A percentile compares a stretch with the other conserved stretches of the same genome.
Evolutionary conservation across 345 rosid species (phyloP).

Genomic region (Anacardium occidentale): DNA sequence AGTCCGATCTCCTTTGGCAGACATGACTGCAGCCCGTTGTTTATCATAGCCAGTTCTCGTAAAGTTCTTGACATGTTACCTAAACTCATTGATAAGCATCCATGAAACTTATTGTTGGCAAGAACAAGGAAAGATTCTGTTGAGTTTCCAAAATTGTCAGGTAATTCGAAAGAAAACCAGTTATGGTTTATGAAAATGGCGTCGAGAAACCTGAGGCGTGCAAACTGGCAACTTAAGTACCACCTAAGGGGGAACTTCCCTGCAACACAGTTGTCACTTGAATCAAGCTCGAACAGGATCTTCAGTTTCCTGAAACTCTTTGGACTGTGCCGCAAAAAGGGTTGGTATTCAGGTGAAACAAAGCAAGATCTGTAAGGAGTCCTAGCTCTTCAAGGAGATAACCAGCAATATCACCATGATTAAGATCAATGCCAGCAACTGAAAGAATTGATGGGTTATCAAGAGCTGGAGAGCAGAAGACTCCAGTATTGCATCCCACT

Average conservation of each 20-base stretch:
- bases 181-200: constrained; percentile 76
- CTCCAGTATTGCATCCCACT: constrained; percentile 65
- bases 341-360: constrained; percentile 77
- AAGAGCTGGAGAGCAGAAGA: constrained; percentile 54
- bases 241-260: constrained; percentile 71
- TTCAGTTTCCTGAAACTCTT: constrained; percentile 41
- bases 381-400: constrained; percentile 70
- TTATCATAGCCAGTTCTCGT: constrained; percentile 56
- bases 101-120: constrained; percentile 60
- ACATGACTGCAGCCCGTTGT: constrained; percentile 63
- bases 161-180: constrained; percentile 57
- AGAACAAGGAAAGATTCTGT: constrained; percentile 71
- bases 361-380: constrained; percentile 51
- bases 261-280: constrained; percentile 75
- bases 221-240: constrained; percentile 65
- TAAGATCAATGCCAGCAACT: constrained; percentile 75
- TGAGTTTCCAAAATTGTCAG: constrained; percentile 68
- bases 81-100: constrained; percentile 67
- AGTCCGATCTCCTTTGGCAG: constrained; percentile 53
- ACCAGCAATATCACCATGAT: constrained; percentile 78
- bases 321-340: constrained; percentile 74
- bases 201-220: constrained; percentile 62
- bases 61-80: constrained; percentile 66
- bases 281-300: constrained; percentile 65
- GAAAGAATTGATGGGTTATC: constrained; percentile 51